These are phyloP conservation scores for Luzula sylvatica DNA, from an alignment of 176 grass and related monocot genomes.

Conservation along the genomic window DNA sequence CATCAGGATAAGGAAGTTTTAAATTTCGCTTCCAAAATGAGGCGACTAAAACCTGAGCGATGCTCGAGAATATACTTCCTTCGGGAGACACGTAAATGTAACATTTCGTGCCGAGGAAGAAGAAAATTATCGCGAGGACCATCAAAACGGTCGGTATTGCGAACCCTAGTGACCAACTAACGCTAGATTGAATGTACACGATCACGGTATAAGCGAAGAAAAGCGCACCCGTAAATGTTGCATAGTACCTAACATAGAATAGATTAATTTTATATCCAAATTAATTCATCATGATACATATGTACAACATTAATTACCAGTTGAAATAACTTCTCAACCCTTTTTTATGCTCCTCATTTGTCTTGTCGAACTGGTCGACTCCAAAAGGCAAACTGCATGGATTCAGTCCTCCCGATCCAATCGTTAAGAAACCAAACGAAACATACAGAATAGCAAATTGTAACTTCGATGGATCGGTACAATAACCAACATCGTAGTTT, in stretches of 20 bases:
- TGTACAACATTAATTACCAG: constrained; percentile 5
- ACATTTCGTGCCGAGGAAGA: constrained; percentile 37
- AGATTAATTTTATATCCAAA: too few species aligned
- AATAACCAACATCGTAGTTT: constrained; percentile 2
- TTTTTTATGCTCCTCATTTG: constrained; percentile 25
- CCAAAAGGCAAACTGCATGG: constrained; percentile 54
- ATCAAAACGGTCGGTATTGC: constrained; percentile 44
- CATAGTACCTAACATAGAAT: constrained; percentile 35
- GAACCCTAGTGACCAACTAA: constrained; percentile 74
- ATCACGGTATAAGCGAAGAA: constrained; percentile 37
- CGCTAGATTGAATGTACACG: constrained; percentile 44
- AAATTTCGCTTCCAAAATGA: constrained; percentile 48
- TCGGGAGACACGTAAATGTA: constrained; percentile 50
- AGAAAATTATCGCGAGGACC: constrained; percentile 32
- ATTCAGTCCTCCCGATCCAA: constrained; percentile 37
- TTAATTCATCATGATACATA: too few species aligned
- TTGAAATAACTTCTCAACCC: constrained; percentile 43
- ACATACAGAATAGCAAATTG: constrained; percentile 37
- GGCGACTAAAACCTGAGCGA: constrained; percentile 39
- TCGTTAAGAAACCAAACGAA: constrained; percentile 36
- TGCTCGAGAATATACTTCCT: constrained; percentile 46
- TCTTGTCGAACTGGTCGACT: constrained; percentile 44
- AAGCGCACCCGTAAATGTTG: constrained; percentile 31
- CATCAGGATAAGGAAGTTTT: constrained; percentile 28
- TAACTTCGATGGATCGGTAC: constrained; percentile 29